Percentiles rank a stretch among this genome's conserved stretches.
Conservation (phyloP, 1,139 yeast species). For the Pichia sp. region DNA sequence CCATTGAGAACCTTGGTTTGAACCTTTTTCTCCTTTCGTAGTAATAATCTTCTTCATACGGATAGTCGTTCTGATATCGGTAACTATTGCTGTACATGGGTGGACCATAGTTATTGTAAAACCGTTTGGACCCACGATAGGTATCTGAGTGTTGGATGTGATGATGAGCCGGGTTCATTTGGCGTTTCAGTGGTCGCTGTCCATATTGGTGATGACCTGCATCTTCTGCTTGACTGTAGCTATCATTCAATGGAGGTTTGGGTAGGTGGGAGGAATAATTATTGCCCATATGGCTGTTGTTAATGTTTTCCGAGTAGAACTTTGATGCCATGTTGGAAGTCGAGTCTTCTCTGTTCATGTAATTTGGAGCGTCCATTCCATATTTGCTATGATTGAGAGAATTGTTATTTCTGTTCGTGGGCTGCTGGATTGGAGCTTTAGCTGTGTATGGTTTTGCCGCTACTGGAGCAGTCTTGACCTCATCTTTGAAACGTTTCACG, state of each 20-base stretch:
- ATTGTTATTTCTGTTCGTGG: constrained; percentile 1
- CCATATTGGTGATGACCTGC: neutral
- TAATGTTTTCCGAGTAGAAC: neutral
- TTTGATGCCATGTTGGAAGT: constrained; percentile 2
- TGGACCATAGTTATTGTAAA: neutral
- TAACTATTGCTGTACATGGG: neutral
- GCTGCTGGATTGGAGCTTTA: neutral
- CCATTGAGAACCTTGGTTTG: neutral
- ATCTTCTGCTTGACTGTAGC: neutral
- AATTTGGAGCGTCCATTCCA: constrained; percentile 18
- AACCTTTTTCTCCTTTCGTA: neutral
- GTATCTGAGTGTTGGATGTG: neutral
- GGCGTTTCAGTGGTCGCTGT: neutral
- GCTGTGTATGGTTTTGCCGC: neutral
- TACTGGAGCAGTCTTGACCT: constrained; percentile 16
- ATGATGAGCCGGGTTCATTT: neutral
- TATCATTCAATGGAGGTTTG: neutral
- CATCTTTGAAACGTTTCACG: constrained; percentile 56
- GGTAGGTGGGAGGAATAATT: neutral
- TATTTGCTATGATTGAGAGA: constrained; percentile 27
- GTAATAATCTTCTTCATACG: constrained; percentile 1
- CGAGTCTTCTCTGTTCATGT: constrained; percentile 12
- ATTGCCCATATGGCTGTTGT: neutral
- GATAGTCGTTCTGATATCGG: neutral
- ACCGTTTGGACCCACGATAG: neutral